These are phyloP conservation scores for Aquilaria yunnanensis DNA, from an alignment of 345 rosid genomes.

Conservation along the genomic window DNA sequence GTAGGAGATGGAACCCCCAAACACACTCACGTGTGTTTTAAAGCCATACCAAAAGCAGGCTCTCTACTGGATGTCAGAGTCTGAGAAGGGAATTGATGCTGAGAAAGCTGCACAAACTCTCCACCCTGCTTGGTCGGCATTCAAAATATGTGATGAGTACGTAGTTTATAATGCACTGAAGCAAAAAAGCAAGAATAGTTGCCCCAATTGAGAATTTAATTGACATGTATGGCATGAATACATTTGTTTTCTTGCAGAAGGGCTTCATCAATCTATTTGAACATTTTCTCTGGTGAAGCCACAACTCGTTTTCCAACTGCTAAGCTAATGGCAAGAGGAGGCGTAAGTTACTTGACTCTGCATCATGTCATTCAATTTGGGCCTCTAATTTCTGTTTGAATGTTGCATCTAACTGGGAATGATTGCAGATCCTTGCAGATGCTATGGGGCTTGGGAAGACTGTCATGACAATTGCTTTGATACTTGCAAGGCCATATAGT, in stretches of 20 bases:
- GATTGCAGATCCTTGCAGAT: constrained; percentile 56
- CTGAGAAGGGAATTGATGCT: constrained; percentile 48
- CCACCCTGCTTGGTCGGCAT: constrained; percentile 71
- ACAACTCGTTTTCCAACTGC: constrained; percentile 59
- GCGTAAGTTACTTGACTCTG: constrained; percentile 34
- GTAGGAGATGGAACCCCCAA: constrained; percentile 66
- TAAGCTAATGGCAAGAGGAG: constrained; percentile 65
- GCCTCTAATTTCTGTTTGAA: background rate
- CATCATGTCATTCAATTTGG: background rate
- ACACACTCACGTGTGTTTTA: constrained; percentile 39
- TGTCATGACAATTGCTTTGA: constrained; percentile 67
- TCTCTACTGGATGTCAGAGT: constrained; percentile 59
- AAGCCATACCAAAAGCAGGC: constrained; percentile 74
- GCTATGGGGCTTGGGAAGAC: constrained; percentile 86
- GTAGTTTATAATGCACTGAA: constrained; percentile 12
- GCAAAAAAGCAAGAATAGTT: background rate
- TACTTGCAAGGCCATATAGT: constrained; percentile 51
- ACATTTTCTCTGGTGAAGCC: constrained; percentile 67
- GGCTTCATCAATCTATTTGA: constrained; percentile 55
- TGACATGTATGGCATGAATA: background rate
- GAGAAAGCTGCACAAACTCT: constrained; percentile 52
- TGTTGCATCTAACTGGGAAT: background rate
- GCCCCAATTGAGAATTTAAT: background rate
- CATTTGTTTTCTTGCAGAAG: constrained; percentile 29
- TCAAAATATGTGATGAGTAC: constrained; percentile 55